phyloP scores from a whole-genome alignment of 352 stramenopile genomes.

The Globisporangium cystogenes region DNA sequence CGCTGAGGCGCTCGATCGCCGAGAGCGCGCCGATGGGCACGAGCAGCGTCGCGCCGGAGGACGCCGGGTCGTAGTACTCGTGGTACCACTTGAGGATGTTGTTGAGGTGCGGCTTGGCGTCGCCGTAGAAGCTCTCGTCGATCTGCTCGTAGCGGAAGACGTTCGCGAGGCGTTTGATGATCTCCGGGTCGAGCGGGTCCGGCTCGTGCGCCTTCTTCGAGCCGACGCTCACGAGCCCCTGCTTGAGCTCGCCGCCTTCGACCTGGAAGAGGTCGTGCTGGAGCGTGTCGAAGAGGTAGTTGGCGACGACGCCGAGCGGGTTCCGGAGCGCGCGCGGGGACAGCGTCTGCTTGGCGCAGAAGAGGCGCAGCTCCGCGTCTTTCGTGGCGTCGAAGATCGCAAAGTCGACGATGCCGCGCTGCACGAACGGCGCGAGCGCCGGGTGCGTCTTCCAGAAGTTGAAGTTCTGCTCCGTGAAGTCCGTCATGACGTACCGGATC shows the following conservation, averaged over 20 bases:
- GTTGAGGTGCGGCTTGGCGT: slow-evolving; percentile 68
- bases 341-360: slow-evolving; percentile 48
- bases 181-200: slow-evolving; percentile 90
- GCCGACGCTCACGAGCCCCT: slow-evolving; percentile 88
- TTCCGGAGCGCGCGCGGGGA: slow-evolving; percentile 62
- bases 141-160: slow-evolving; percentile 85
- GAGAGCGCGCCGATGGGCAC: slow-evolving; percentile 89
- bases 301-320: slow-evolving; percentile 89
- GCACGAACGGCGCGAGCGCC: slow-evolving; percentile 78
- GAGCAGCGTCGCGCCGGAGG: slow-evolving; percentile 74
- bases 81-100: slow-evolving; percentile 92
- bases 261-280: slow-evolving; percentile 90
- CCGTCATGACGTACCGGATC: slow-evolving; percentile 94
- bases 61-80: slow-evolving; percentile 64
- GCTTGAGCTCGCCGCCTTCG: slow-evolving; percentile 77
- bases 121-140: slow-evolving; percentile 77
- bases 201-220: slow-evolving; percentile 56
- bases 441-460: slow-evolving; percentile 92
- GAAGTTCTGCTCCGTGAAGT: slow-evolving; percentile 92
- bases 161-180: slow-evolving; percentile 91
- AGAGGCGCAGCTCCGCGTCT: slow-evolving; percentile 76
- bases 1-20: slow-evolving; percentile 70
- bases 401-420: slow-evolving; percentile 87
- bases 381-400: slow-evolving; percentile 92
- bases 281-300: slow-evolving; percentile 95